Conservation (phyloP, 352 stramenopile genomes). For the Pythium guiyangense region DNA sequence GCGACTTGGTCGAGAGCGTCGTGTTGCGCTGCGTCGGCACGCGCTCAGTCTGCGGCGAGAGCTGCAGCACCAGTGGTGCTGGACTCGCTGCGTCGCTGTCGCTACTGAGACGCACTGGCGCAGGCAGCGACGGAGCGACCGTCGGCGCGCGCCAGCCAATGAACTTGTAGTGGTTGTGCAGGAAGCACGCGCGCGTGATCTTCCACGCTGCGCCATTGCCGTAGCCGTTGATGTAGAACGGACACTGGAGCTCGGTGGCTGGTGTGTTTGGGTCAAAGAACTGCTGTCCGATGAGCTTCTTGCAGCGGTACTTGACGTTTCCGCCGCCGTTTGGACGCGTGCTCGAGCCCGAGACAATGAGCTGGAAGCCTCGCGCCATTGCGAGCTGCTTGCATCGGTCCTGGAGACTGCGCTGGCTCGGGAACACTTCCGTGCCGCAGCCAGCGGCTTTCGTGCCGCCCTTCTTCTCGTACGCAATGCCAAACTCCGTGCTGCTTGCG, state of each 20-base stretch:
- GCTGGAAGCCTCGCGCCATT: constrained; percentile 68
- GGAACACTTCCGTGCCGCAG: constrained; percentile 54
- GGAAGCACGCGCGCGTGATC: constrained; percentile 64
- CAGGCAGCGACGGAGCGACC: not conserved
- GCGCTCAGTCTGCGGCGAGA: not conserved
- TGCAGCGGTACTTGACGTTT: constrained; percentile 83
- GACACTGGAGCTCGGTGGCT: constrained; percentile 45
- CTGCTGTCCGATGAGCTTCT: constrained; percentile 75
- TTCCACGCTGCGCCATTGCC: constrained; percentile 63
- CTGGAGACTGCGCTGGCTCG: constrained; percentile 55
- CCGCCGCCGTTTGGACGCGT: constrained; percentile 59
- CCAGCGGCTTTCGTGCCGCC: constrained; percentile 47
- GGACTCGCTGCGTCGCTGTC: no score
- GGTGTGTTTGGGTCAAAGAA: constrained; percentile 62
- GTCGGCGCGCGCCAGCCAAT: constrained; percentile 46
- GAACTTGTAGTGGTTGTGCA: constrained; percentile 87
- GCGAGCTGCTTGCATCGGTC: constrained; percentile 78
- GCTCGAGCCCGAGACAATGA: constrained; percentile 63
- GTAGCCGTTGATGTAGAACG: constrained; percentile 82
- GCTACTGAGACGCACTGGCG: not conserved
- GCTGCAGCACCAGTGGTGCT: no score
- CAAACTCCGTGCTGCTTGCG: constrained; percentile 41
- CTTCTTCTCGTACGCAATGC: constrained; percentile 75
- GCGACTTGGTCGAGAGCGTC: constrained; percentile 71
- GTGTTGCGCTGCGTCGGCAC: constrained; percentile 60